phyloP scores from a whole-genome alignment of 495 filamentous ascomycete species.

The Penicillium tannophilum region DNA sequence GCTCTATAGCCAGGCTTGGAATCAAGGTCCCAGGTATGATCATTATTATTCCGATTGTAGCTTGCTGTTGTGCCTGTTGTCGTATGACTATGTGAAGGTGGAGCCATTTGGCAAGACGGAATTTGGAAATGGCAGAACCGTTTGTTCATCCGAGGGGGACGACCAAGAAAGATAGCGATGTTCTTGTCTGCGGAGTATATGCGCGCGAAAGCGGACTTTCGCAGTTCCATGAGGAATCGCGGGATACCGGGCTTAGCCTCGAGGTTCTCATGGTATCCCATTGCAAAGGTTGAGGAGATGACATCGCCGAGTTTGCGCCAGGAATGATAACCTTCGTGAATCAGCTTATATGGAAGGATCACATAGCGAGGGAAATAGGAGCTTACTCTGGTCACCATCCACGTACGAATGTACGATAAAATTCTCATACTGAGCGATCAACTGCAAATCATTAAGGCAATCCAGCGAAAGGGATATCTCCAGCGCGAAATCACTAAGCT shows the following conservation, averaged over 20 bases:
- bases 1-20: slow-evolving; percentile 32
- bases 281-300: slow-evolving; percentile 44
- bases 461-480: slow-evolving; percentile 45
- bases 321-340: slow-evolving; percentile 39
- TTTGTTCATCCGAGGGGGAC: slow-evolving; percentile 44
- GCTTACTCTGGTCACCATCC: slow-evolving; percentile 48
- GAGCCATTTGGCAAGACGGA: slow-evolving; percentile 19
- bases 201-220: slow-evolving; percentile 41
- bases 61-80: background rate
- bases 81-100: background rate
- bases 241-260: slow-evolving; percentile 32
- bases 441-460: slow-evolving; percentile 46
- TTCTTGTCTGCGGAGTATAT: slow-evolving; percentile 51
- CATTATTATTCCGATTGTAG: background rate
- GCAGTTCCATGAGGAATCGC: slow-evolving; percentile 38
- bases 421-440: slow-evolving; percentile 49
- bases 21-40: slow-evolving; percentile 21
- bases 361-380: background rate
- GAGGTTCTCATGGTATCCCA: slow-evolving; percentile 47
- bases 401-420: slow-evolving; percentile 48
- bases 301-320: slow-evolving; percentile 48
- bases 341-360: background rate
- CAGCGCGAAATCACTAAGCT: slow-evolving; percentile 35
- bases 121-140: slow-evolving; percentile 45
- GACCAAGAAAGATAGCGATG: slow-evolving; percentile 46